Evolutionary conservation across 2,329 filamentous ascomycete species (phyloP).

Genomic region (Aureobasidium leucospermi): DNA sequence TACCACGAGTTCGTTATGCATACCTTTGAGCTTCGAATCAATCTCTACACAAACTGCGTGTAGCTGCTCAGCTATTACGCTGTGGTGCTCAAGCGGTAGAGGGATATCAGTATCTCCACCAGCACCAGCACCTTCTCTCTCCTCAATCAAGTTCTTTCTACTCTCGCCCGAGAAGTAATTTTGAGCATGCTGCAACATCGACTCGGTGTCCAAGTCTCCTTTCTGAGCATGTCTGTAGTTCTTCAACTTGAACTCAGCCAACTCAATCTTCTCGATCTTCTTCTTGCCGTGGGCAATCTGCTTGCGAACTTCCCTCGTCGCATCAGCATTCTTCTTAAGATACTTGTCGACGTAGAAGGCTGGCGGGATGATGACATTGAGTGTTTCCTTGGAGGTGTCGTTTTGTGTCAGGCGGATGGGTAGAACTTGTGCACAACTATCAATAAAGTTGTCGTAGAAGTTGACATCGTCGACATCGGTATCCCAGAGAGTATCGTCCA

Average conservation of each 20-base stretch:
- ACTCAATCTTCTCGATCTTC: constrained; percentile 26
- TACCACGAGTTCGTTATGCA: too few relatives aligned
- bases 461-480: constrained; percentile 19
- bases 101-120: constrained; percentile 15
- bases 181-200: constrained; percentile 20
- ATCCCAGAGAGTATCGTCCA: constrained; percentile 27
- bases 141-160: constrained; percentile 17
- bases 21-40: constrained; percentile 23
- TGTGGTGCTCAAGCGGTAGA: constrained; percentile 20
- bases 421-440: constrained; percentile 47
- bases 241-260: constrained; percentile 30
- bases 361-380: constrained; percentile 46
- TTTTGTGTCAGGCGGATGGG: constrained; percentile 39
- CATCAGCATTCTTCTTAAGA: constrained; percentile 43
- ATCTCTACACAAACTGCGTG: constrained; percentile 28
- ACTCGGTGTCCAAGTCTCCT: background rate
- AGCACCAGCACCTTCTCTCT: constrained; percentile 16
- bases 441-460: constrained; percentile 29
- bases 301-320: constrained; percentile 41
- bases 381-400: constrained; percentile 23
- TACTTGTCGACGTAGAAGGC: constrained; percentile 55
- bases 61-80: constrained; percentile 24
- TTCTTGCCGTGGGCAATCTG: constrained; percentile 29
- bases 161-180: constrained; percentile 27
- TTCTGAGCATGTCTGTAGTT: constrained; percentile 22